Evolutionary conservation across 768 basidiomycete species (phyloP), one percentile per base, ranked within the genome.

Genomic region (Tremella mesenterica): DNA sequence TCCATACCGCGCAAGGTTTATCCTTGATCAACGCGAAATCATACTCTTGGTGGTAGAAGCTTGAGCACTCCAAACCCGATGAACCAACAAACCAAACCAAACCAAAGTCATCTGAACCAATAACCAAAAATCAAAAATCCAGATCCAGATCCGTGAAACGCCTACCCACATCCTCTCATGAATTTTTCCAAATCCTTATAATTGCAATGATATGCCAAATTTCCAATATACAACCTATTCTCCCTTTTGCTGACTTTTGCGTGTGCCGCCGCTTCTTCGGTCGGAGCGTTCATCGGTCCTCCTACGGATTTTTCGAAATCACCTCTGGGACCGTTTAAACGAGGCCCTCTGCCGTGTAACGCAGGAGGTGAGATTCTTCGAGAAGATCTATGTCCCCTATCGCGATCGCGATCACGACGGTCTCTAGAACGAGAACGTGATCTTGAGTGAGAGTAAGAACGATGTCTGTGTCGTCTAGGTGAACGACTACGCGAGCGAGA

Each of bases 131-230:
- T n/a, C n/a, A 43, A 34, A 48, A 44, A 29, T 21, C 50, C 61
- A 34, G 47, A 51, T 38, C 45, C 48, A 48, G 52, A 63, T 59
- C 57, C 48, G n/a, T n/a, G n/a, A n/a, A 43, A 34, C 30, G 10
- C 48, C 48, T 44, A 46, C 92, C 85, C 88, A 95, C 92, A 91
- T 90, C 88, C 88, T 85, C 88, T 82, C 90, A 95, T 93, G 74
- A 95, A 96, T 83, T 96, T 90, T 82, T 92, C 90, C 76, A 99
- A 80, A 79, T 97, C 95, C 77, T 90, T 83, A 78, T 93, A 97
- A 77, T 85, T 92, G 83, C 91, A 88, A 75, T 93, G 88, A 80
- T 96, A 99, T 73, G 88, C 89, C 76, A 99, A 82, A 75, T 99
- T 99, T 71, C 95, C 93, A 74, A 96, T 89, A 70, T 99, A 99